phyloP scores from a whole-genome alignment of 1,284 basidiomycete species.

The Tranzscheliella williamsii region DNA sequence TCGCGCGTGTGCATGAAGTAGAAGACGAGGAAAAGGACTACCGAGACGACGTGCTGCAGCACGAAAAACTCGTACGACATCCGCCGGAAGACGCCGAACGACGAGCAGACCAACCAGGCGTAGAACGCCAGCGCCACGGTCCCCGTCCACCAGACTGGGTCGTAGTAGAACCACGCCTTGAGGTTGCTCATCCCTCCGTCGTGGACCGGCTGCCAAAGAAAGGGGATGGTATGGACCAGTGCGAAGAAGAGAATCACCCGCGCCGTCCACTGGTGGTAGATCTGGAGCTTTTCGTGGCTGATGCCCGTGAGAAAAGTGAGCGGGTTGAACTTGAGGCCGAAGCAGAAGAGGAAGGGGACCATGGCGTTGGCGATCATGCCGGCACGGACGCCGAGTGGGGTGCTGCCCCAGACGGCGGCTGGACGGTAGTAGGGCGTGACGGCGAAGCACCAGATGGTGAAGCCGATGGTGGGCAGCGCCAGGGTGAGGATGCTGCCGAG shows the following conservation, averaged over 20 bases:
- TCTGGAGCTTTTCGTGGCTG: slow-evolving; percentile 52
- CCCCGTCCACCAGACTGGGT: slow-evolving; percentile 44
- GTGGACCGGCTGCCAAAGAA: slow-evolving; percentile 41
- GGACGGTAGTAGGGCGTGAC: slow-evolving; percentile 49
- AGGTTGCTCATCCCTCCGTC: slow-evolving; percentile 44
- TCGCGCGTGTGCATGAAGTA: slow-evolving; percentile 48
- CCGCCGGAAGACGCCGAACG: slow-evolving; percentile 35
- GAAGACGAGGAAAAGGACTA: slow-evolving; percentile 43
- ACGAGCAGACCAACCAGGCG: slow-evolving; percentile 37
- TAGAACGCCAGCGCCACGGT: slow-evolving; percentile 37
- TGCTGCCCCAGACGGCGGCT: slow-evolving; percentile 34
- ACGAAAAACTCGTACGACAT: slow-evolving; percentile 58
- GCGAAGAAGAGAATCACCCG: slow-evolving; percentile 51
- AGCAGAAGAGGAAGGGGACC: slow-evolving; percentile 48
- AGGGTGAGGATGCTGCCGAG: slow-evolving; percentile 24
- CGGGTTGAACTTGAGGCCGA: slow-evolving; percentile 53
- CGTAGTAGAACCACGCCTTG: slow-evolving; percentile 34
- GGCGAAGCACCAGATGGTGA: slow-evolving; percentile 38
- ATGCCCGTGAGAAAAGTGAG: slow-evolving; percentile 49
- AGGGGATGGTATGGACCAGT: slow-evolving; percentile 52
- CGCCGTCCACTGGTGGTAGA: slow-evolving; percentile 55
- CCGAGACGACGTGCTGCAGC: slow-evolving; percentile 43
- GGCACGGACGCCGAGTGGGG: slow-evolving; percentile 45
- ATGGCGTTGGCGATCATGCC: slow-evolving; percentile 52
- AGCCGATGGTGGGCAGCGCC: slow-evolving; percentile 9